Base-by-base conservation (phyloP, 352 stramenopile genomes). In the Halophytophthora polymorphica region DNA sequence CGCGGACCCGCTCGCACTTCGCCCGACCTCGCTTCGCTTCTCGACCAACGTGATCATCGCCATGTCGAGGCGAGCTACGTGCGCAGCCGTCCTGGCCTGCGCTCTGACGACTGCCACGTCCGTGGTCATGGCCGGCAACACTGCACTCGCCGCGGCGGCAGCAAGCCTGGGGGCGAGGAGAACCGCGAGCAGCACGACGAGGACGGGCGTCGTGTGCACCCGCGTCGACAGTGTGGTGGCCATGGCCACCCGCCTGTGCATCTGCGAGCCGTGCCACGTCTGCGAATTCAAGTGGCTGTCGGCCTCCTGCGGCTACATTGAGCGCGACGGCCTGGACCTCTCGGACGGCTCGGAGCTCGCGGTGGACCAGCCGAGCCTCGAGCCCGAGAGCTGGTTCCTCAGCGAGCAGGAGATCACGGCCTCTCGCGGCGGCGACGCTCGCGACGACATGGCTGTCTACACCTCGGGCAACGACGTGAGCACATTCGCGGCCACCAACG, bases 381-480 rank as follows among this genome's bases (percentile, higher is more conserved):
- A 67, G 22, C 52, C 71, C 6, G 29, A 45, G 10, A 55, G 52
- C n/a, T 83, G 71, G 71, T 79, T 83, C 40, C 46, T 83, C 2
- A 73, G 52, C 0, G 41, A 59, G 1, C 53, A 59, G 19, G 71
- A 83, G 49, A 77, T 83, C 45, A 63, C 55, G 7, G 41, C 11
- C 1, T 53, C 68, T 2, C 66, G 71, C 17, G 50, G 49, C 8
- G 71, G 66, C 31, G 52, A 62, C 19, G 39, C 55, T 11, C 56
- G 71, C 11, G 42, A 53, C 7, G 56, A 63, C 28, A 28, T 83
- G 12, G 41, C 50, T 0, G 41, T 71, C 11, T 73, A 42, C 33
- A 64, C 71, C 0, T 19, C 43, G 3, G 49, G 52, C 35, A 79
- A 83, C 55, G 25, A 43, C 3, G 64, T 83, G n/a, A 59, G 56